Conservation (phyloP, 1,284 basidiomycete genomes). For the Fomitopsis palustris region DNA sequence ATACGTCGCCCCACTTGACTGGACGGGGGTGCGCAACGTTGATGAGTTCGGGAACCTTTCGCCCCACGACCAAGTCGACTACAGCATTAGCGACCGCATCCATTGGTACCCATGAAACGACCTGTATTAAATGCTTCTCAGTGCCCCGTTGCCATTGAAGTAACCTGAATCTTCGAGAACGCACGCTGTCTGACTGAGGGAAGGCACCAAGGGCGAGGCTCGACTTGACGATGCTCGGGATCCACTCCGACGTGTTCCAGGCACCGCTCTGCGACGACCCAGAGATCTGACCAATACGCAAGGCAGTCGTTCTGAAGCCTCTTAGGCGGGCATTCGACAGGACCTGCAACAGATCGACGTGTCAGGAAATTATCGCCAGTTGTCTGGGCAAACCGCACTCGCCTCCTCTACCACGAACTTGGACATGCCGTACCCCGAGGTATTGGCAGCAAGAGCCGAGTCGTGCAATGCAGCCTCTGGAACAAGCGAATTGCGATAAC, state of each 20-base stretch:
- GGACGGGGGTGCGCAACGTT: slow-evolving; percentile 29
- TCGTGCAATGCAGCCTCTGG: slow-evolving; percentile 17
- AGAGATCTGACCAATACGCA: slow-evolving; percentile 42
- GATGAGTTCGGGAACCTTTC: slow-evolving; percentile 17
- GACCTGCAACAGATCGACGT: slow-evolving; percentile 13
- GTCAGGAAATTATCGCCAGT: not conserved
- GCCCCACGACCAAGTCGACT: slow-evolving; percentile 19
- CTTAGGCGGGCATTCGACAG: slow-evolving; percentile 17
- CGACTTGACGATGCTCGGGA: slow-evolving; percentile 39
- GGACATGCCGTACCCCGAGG: slow-evolving; percentile 34
- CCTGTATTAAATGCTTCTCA: slow-evolving; percentile 1
- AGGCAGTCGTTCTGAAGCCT: slow-evolving; percentile 27
- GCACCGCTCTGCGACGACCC: slow-evolving; percentile 33
- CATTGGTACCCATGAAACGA: slow-evolving; percentile 24
- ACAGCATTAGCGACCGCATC: slow-evolving; percentile 21
- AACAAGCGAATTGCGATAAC: slow-evolving; percentile 12
- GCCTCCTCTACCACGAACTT: slow-evolving; percentile 38
- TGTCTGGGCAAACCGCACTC: not conserved
- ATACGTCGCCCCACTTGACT: slow-evolving; percentile 16
- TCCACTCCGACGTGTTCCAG: slow-evolving; percentile 44
- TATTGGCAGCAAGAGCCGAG: slow-evolving; percentile 25
- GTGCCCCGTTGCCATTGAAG: not conserved
- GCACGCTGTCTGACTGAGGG: slow-evolving; percentile 21
- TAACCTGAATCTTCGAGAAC: not conserved
- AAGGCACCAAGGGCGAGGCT: slow-evolving; percentile 26